Conservation (phyloP, 495 filamentous ascomycete genomes). For the Penicillium alfredii region DNA sequence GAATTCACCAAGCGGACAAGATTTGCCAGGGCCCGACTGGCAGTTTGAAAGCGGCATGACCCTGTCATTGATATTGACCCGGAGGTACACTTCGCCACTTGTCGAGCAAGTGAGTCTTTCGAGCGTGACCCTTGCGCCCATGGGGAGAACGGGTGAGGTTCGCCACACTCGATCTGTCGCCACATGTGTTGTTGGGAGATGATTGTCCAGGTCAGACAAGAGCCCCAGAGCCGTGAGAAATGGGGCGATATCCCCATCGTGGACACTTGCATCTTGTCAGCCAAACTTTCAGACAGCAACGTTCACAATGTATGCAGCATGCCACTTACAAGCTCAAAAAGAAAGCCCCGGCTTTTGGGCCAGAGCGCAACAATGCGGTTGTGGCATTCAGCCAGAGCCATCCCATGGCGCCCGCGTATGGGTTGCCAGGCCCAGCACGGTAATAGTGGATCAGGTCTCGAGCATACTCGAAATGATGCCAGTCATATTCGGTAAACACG, state of each 20-base stretch:
- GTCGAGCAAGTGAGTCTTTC: slow-evolving; percentile 45
- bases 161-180: slow-evolving; percentile 43
- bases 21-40: slow-evolving; percentile 44
- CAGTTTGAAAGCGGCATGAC: slow-evolving; percentile 49
- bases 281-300: too few relatives aligned
- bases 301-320: too few relatives aligned
- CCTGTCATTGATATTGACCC: slow-evolving; percentile 54
- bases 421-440: slow-evolving; percentile 53
- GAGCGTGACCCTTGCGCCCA: slow-evolving; percentile 53
- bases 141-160: slow-evolving; percentile 51
- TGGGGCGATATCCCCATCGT: slow-evolving; percentile 55
- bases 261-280: too few relatives aligned
- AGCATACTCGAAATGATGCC: slow-evolving; percentile 55
- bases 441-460: slow-evolving; percentile 57
- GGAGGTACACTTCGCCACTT: slow-evolving; percentile 32
- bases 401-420: slow-evolving; percentile 52
- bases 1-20: slow-evolving; percentile 46
- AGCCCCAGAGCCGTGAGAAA: slow-evolving; percentile 51
- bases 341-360: slow-evolving; percentile 42
- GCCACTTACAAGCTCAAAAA: slow-evolving; percentile 54
- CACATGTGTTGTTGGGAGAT: slow-evolving; percentile 41
- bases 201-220: slow-evolving; percentile 36
- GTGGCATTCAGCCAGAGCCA: slow-evolving; percentile 61
- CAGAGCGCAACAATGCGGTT: slow-evolving; percentile 40
- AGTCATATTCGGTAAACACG: slow-evolving; percentile 51